Evolutionary conservation across 2,329 filamentous ascomycete species (phyloP), one percentile per base, ranked within the genome.

Genomic region (Fusarium pseudonygamai): DNA sequence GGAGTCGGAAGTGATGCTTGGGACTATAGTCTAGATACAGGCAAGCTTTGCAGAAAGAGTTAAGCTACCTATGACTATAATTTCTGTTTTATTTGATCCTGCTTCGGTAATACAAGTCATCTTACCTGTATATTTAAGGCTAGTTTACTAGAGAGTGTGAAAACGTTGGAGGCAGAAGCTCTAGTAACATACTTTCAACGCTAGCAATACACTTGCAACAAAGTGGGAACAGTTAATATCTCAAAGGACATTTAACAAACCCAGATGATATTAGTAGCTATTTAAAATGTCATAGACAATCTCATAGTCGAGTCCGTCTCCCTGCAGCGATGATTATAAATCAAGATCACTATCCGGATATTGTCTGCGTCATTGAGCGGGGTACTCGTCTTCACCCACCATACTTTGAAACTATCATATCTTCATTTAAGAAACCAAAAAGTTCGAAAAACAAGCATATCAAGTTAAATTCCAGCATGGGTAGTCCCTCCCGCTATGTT

Each of bases 361-460:
- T 47, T 42, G 39, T 45, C 45, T 43, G 61, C 72, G 72, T 75
- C 72, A 74, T 74, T 45, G 58, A 72, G 72, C 72, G 72, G 72
- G 72, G 72, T 74, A 69, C 45, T 20, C 28, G 13, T 52, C 16
- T 26, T 45, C 28, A 40, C 26, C 37, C 39, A 60, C 28, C 37
- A 55, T n/a, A 36, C 12, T 42, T 11, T 12, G 9, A 9, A 22
- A 15, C 28, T 40, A 13, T 13, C 40, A 39, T 18, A 49, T 34
- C 7, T 20, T 28, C 15, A 13, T 42, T n/a, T 4, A 5, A 39
- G 18, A 28, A 56, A 30, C 8, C 8, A 3, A 12, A 36, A 6
- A 20, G 40, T 4, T 18, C 14, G 8, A 18, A 55, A 18, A 9
- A n/a, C 18, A 22, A 18, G 14, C 7, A 28, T 14, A 22, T 10